Base-by-base conservation (phyloP, 192 early-diverging fungal species). In the Rhizophagus clarus region DNA sequence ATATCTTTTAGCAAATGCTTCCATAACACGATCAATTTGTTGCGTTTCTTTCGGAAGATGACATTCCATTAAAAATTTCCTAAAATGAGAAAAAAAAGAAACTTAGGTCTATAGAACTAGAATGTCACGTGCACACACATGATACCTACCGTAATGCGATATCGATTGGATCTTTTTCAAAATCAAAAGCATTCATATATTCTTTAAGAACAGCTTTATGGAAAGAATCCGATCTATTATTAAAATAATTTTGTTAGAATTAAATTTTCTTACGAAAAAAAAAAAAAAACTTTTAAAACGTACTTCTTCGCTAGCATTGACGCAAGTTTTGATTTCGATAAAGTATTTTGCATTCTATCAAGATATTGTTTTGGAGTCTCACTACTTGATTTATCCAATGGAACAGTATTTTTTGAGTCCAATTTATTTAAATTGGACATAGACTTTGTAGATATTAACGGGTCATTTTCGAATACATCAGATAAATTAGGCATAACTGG, bases 1-100 rank as follows among this genome's bases (percentile, higher is more conserved):
- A 80, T 95, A 96, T 67, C 88, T 88, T 79, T 84, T 84, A 22
- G 93, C 91, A 87, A 96, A 96, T 14, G 91, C 85, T 29, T 89
- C 89, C 72, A 96, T 86, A 34, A 93, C 89, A 28, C 93, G 88
- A 83, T 96, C 95, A 76, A 96, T 96, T 83, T 96, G 92, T 85
- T 95, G 94, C 60, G 91, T 87, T 86, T 96, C 95, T 64, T 91
- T 90, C 10, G 95, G 95, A 60, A 96, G 87, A 61, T 89, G 87
- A 61, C 94, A 89, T 82, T 91, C 87, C 60, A 89, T 86, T 68
- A 96, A 85, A 60, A 95, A 87, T 85, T 90, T 91, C 74, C 94
- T 90, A 80, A 64, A 71, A n/a, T 42, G 63, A 40, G 78, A 47
- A 68, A 31, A 24, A 34, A 56, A 61, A 40, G 8, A 17, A 31